Evolutionary conservation across 352 stramenopile species (phyloP).

Genomic region (Phytophthora constricta): DNA sequence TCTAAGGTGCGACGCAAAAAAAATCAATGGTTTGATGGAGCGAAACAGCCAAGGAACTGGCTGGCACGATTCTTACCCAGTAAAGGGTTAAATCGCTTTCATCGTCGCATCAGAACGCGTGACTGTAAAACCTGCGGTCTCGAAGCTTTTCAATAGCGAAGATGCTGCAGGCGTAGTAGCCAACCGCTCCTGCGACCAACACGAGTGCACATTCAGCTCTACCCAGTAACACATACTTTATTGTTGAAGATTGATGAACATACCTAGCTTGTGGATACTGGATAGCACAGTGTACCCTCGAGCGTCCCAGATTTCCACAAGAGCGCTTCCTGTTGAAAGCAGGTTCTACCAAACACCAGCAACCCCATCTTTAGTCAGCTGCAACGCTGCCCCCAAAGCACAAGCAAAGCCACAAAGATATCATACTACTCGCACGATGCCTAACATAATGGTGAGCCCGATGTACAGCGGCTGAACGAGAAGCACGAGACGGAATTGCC

Average conservation of each 20-base stretch:
- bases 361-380: not conserved
- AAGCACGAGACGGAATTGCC: conserved; percentile 57
- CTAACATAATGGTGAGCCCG: conserved; percentile 51
- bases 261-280: conserved; percentile 64
- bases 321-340: conserved; percentile 31
- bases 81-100: too few species aligned
- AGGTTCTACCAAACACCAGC: conserved; percentile 35
- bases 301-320: conserved; percentile 55
- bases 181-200: conserved; percentile 43
- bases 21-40: too few species aligned
- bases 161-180: conserved; percentile 55
- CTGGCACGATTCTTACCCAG: too few species aligned
- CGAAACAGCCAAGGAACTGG: too few species aligned
- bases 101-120: conserved; percentile 47
- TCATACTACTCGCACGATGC: conserved; percentile 45
- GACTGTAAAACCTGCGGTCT: conserved; percentile 50
- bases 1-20: too few species aligned
- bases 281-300: conserved; percentile 51
- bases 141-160: conserved; percentile 49
- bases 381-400: too few species aligned
- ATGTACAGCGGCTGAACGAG: conserved; percentile 62
- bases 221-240: not conserved
- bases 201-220: not conserved
- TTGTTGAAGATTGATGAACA: not conserved
- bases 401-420: too few species aligned